A percentile compares a stretch with the other conserved stretches of the same genome.
These are phyloP conservation scores for Coccomyxa sp. DNA, from an alignment of 139 green algal genomes.

Conservation along the genomic window DNA sequence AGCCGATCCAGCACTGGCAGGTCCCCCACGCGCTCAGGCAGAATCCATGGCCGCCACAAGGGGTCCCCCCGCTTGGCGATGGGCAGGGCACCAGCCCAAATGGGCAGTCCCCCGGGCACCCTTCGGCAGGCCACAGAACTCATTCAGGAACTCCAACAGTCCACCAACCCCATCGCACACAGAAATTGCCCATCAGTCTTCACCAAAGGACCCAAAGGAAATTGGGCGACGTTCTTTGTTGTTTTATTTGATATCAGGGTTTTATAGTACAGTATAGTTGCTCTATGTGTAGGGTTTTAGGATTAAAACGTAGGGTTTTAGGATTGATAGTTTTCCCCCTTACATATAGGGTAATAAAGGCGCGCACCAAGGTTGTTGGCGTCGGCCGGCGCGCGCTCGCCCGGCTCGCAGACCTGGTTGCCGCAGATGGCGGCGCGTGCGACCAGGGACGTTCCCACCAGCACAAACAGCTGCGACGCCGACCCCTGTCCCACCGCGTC, in stretches of 20 bases:
- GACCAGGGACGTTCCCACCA: constrained; percentile 12
- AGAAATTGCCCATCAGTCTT: no score
- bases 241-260: no score
- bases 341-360: no score
- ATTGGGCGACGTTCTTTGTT: no score
- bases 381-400: constrained; percentile 19
- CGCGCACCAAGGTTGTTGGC: background rate
- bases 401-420: constrained; percentile 54
- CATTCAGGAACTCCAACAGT: no score
- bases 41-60: constrained; percentile 9
- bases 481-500: constrained; percentile 12
- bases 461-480: constrained; percentile 16
- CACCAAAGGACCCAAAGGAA: no score
- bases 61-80: background rate
- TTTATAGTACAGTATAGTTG: no score
- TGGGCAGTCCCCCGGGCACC: constrained; percentile 15
- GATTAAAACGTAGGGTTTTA: no score
- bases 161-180: no score
- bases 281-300: no score
- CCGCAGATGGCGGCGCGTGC: constrained; percentile 36
- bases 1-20: constrained; percentile 25
- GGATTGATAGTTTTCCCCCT: no score
- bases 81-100: constrained; percentile 12
- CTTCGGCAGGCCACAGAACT: background rate
- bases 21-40: constrained; percentile 15